phyloP scores from a whole-genome alignment of 192 early-diverging fungal species.

The Chytriomyces confervae region DNA sequence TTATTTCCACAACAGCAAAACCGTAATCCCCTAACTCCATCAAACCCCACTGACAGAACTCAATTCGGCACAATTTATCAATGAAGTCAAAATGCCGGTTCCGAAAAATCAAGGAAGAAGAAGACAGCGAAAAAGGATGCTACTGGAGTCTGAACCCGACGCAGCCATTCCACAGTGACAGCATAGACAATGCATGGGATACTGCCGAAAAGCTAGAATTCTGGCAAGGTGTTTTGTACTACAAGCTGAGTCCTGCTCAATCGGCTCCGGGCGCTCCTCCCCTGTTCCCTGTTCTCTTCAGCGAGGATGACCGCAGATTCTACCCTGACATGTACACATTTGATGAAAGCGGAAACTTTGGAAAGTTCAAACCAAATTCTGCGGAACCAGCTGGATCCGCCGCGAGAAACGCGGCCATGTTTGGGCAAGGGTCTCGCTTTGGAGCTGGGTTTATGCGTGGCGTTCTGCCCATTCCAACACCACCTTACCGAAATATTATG shows the following conservation, averaged over 20 bases:
- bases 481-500: constrained; percentile 14
- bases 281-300: constrained; percentile 1
- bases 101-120: constrained; percentile 25
- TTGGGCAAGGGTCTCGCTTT: not conserved
- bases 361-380: not conserved
- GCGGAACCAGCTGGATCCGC: not conserved
- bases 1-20: not conserved
- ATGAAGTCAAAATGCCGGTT: constrained; percentile 38
- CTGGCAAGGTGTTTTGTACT: constrained; percentile 27
- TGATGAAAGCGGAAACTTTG: constrained; percentile 10
- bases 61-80: constrained; percentile 39
- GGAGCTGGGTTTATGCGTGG: not conserved
- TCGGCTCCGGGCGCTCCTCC: not conserved
- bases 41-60: constrained; percentile 23
- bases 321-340: constrained; percentile 14
- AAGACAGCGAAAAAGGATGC: constrained; percentile 28
- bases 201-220: constrained; percentile 25
- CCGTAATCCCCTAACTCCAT: not conserved
- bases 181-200: constrained; percentile 29
- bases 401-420: not conserved
- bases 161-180: constrained; percentile 10
- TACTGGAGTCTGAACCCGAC: constrained; percentile 35
- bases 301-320: constrained; percentile 16
- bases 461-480: constrained; percentile 6
- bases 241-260: not conserved